Evolutionary conservation across 768 basidiomycete species (phyloP).

Genomic region (Mycena olivaceomarginata): DNA sequence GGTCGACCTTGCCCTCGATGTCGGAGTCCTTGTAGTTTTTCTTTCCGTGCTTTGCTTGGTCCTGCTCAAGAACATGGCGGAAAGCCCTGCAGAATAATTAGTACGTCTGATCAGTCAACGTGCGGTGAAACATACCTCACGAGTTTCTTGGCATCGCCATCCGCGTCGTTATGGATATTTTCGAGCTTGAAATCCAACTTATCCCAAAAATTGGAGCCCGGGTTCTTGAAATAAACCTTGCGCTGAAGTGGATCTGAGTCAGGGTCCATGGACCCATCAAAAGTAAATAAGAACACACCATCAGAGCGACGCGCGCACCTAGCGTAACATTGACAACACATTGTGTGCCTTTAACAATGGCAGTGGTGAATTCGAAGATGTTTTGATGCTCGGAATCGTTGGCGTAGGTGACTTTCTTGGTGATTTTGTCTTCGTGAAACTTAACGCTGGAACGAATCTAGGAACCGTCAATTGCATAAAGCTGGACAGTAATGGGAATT

Average conservation of each 20-base stretch:
- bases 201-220: slow-evolving; percentile 19
- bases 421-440: background rate
- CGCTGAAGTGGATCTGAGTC: slow-evolving; percentile 1
- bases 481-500: slow-evolving; percentile 18
- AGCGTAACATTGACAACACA: background rate
- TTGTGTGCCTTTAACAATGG: background rate
- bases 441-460: slow-evolving; percentile 1
- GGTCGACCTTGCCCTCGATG: background rate
- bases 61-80: background rate
- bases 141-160: slow-evolving; percentile 3
- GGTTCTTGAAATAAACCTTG: background rate
- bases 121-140: background rate
- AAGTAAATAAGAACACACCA: background rate
- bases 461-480: background rate
- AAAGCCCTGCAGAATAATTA: slow-evolving; percentile 18
- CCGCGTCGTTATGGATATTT: background rate
- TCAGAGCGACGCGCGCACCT: background rate
- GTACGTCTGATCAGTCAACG: background rate
- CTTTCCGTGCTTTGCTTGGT: slow-evolving; percentile 11
- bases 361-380: background rate
- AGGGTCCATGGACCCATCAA: background rate
- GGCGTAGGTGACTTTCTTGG: background rate
- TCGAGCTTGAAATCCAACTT: background rate
- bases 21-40: slow-evolving; percentile 12
- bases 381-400: background rate